phyloP scores from a whole-genome alignment of 306 rosid species.

The Hippophae gyantsensis region DNA sequence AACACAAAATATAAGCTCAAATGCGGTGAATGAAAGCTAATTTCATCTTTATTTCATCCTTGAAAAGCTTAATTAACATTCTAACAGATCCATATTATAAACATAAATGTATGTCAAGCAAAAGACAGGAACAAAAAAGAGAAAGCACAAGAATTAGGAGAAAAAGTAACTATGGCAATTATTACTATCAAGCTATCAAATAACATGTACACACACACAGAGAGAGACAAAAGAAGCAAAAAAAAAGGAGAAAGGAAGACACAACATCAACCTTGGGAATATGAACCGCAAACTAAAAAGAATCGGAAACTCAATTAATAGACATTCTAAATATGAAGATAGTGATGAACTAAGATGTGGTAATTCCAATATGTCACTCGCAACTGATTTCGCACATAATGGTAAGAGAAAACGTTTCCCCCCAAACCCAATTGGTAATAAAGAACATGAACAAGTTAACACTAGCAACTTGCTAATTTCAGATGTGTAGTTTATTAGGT shows the following conservation, averaged over 20 bases:
- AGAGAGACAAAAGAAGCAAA: no score
- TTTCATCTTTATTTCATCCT: not conserved
- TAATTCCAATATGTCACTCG: no score
- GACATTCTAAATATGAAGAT: no score
- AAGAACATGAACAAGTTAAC: conserved; percentile 20
- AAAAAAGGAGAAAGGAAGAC: no score
- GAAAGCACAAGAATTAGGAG: not conserved
- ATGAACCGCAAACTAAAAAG: no score
- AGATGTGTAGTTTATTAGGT: conserved; percentile 1
- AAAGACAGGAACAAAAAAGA: not conserved
- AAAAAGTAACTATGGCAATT: not conserved
- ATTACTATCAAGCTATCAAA: no score
- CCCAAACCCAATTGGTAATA: conserved; percentile 22
- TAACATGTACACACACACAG: no score
- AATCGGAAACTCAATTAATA: no score
- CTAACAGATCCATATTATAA: not conserved
- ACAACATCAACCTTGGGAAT: no score
- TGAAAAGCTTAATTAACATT: not conserved
- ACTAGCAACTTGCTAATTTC: conserved; percentile 11
- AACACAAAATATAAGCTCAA: conserved; percentile 5
- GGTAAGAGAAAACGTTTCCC: conserved; percentile 9
- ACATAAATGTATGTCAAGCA: no score
- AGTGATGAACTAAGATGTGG: no score
- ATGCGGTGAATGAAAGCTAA: not conserved
- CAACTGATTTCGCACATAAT: no score